Percentiles rank a stretch among this genome's conserved stretches.
phyloP scores from a whole-genome alignment of 208 protist genomes.

The Acanthamoeba triangularis region DNA sequence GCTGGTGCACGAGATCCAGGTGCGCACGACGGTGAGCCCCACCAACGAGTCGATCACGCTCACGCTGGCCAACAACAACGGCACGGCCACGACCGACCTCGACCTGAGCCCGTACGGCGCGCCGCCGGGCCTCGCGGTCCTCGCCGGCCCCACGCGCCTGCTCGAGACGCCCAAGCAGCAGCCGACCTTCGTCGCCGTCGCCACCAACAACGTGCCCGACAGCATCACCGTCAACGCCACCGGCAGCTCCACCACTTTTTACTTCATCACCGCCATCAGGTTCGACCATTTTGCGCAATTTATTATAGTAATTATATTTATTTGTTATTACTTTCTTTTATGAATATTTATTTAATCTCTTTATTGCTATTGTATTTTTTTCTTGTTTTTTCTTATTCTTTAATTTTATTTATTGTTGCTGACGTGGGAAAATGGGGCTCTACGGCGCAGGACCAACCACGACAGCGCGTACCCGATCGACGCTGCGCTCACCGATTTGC shows the following conservation, averaged over 20 bases:
- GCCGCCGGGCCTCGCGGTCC: background rate
- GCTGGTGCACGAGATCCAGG: slow-evolving; percentile 14
- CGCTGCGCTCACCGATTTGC: background rate
- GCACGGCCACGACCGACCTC: background rate
- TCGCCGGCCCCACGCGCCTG: background rate
- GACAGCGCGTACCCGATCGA: background rate
- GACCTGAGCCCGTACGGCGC: no score
- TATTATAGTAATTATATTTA: background rate
- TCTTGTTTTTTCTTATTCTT: no score
- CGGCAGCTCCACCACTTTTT: background rate
- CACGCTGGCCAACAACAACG: background rate
- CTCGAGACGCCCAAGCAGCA: background rate
- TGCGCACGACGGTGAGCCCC: background rate
- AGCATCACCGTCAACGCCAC: slow-evolving; percentile 12
- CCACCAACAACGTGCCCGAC: background rate
- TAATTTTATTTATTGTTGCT: background rate
- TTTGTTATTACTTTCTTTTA: background rate
- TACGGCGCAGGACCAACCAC: background rate
- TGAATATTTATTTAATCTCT: background rate
- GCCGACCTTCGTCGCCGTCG: background rate
- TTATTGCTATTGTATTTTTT: background rate
- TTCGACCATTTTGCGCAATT: background rate
- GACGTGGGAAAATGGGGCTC: background rate
- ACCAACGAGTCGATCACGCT: background rate
- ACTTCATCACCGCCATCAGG: slow-evolving; percentile 60